Percentiles rank a stretch among this genome's conserved stretches.
Evolutionary conservation across 116 monocot species (phyloP).

Genomic region (Iris pallida): DNA sequence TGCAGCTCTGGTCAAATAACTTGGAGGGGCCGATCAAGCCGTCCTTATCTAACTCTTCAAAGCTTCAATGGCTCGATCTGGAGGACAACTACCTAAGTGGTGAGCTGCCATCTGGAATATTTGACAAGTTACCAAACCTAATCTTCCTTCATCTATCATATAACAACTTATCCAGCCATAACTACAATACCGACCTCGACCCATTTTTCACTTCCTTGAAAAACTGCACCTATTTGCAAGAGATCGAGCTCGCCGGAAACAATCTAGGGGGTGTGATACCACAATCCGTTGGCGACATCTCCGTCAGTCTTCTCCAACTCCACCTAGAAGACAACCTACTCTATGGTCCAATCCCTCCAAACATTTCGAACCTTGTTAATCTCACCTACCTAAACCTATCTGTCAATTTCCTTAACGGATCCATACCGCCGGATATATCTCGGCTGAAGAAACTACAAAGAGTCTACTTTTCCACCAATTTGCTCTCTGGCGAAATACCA

Average conservation of each 20-base stretch:
- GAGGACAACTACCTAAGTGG: slow-evolving; percentile 55
- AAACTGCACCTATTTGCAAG: slow-evolving; percentile 53
- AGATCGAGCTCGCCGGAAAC: slow-evolving; percentile 73
- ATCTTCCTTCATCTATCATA: slow-evolving; percentile 61
- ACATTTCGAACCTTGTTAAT: slow-evolving; percentile 65
- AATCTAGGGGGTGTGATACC: slow-evolving; percentile 48
- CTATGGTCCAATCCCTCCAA: slow-evolving; percentile 56
- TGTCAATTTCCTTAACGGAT: slow-evolving; percentile 68
- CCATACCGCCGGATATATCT: slow-evolving; percentile 59
- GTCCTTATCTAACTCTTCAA: slow-evolving; percentile 45
- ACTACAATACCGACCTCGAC: slow-evolving; percentile 26
- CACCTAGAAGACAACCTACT: slow-evolving; percentile 68
- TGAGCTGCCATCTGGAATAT: slow-evolving; percentile 43
- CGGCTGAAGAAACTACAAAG: slow-evolving; percentile 44
- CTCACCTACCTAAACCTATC: slow-evolving; percentile 81
- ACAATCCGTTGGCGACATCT: slow-evolving; percentile 32
- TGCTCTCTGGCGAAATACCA: slow-evolving; percentile 64
- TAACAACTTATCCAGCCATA: slow-evolving; percentile 45
- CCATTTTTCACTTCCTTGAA: slow-evolving; percentile 56
- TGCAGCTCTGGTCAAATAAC: slow-evolving; percentile 60
- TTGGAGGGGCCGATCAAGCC: slow-evolving; percentile 50
- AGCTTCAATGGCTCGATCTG: slow-evolving; percentile 59
- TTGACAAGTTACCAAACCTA: slow-evolving; percentile 38
- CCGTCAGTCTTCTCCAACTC: slow-evolving; percentile 38
- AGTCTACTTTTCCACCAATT: slow-evolving; percentile 57